Evolutionary conservation across 495 filamentous ascomycete genomes (phyloP), one percentile per base, ranked within the genome.

Genomic region (Daldinia decipiens): DNA sequence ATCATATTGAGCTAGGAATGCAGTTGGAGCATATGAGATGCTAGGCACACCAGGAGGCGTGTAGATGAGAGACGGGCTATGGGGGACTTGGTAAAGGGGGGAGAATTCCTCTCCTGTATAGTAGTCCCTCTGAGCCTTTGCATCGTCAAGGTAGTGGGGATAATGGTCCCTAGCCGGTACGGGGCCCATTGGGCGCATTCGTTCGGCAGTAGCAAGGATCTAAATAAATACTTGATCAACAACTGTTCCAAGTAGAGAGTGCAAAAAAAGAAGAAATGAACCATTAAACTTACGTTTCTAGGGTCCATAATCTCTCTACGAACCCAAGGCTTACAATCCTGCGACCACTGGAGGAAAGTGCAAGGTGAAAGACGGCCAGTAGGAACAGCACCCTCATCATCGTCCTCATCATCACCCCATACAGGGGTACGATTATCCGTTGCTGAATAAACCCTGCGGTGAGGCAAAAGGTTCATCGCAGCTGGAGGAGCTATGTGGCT

Each of bases 51-150:
- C 76, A 11, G 74, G 74, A 12, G 76, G 69, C 5, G 66, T 62
- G 64, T 56, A 73, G 47, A 76, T 63, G 4, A 78, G 55, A 12
- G 72, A 70, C 0, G 75, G 74, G 24, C 47, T 62, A 0, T 9
- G 55, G 13, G 72, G 72, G 13, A 78, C 74, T 1, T 29, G 0
- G 50, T 78, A 78, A 6, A n/a, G 13, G 0, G 76, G 76, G 15
- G 76, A 71, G n/a, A 73, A 52, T 57, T 64, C 50, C 24, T 67
- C 64, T 0, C 76, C 74, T 0, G 74, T 76, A 1, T 52, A 2
- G 17, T 53, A 1, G 29, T 78, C 76, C 26, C 36, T 32, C 59
- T 78, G 76, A 2, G 17, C 9, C 39, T 47, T 26, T 0, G 17
- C 12, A 0, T 13, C 1, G 1, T 24, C 15, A 4, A 52, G 5